Evolutionary conservation across 2,329 filamentous ascomycete genomes (phyloP).

Genomic region (Epichloe hybrida): DNA sequence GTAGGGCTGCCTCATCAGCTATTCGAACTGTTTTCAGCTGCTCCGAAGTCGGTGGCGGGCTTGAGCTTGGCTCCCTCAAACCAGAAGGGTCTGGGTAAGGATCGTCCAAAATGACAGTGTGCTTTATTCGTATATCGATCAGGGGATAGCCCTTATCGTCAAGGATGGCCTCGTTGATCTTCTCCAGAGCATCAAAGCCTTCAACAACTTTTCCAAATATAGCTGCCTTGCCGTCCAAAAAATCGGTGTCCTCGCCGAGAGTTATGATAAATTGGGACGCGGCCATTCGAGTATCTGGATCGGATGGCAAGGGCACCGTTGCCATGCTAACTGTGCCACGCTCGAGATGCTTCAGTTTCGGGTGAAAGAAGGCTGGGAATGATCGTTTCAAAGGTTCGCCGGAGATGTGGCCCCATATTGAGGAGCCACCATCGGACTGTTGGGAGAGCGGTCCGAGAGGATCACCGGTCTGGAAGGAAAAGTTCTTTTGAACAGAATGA

Average conservation of each 20-base stretch:
- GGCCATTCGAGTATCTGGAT: constrained; percentile 71
- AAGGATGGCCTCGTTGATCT: constrained; percentile 80
- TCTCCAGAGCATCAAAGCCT: constrained; percentile 86
- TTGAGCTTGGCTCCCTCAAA: constrained; percentile 62
- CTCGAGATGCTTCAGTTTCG: constrained; percentile 77
- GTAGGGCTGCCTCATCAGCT: constrained; percentile 71
- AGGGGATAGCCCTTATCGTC: constrained; percentile 78
- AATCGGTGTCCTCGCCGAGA: constrained; percentile 77
- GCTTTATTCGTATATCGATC: constrained; percentile 88
- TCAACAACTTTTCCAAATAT: constrained; percentile 94
- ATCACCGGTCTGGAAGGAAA: constrained; percentile 93
- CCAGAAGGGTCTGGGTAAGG: constrained; percentile 74
- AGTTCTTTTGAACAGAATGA: constrained; percentile 84
- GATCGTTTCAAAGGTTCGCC: constrained; percentile 54
- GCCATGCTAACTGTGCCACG: constrained; percentile 95
- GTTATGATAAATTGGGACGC: constrained; percentile 92
- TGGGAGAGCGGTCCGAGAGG: constrained; percentile 74
- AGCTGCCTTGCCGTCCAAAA: constrained; percentile 86
- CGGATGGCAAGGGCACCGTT: constrained; percentile 61
- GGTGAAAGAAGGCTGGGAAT: constrained; percentile 73
- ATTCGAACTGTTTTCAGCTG: constrained; percentile 89
- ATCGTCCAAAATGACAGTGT: constrained; percentile 85
- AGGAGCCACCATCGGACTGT: constrained; percentile 82
- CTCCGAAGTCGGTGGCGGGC: constrained; percentile 67
- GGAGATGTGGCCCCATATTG: constrained; percentile 77